Evolutionary conservation across 2,329 filamentous ascomycete genomes (phyloP), one percentile per base, ranked within the genome.

Genomic region (Diaporthe citri): DNA sequence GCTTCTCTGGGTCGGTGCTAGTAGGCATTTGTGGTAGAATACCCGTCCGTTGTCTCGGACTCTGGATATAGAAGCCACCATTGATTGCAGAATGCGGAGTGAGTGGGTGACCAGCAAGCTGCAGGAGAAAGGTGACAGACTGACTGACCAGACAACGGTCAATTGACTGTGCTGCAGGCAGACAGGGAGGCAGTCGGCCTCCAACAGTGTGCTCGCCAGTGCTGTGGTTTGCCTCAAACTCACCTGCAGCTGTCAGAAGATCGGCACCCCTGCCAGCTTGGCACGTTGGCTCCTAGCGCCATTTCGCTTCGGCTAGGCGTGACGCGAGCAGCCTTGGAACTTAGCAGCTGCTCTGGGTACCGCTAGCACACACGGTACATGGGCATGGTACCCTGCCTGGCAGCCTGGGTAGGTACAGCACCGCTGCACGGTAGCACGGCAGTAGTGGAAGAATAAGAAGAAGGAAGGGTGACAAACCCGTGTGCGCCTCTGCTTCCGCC

Each of bases 191-290:
- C 59, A 17, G 39, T n/a, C 59, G 17, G 59, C 28, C 39, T 64
- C 59, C 41, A 43, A 64, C 59, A 64, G 41, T 28, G 8, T n/a
- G n/a, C 17, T n/a, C 10, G 56, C 20, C 43, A 36, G 31, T 39
- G 56, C 60, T 46, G 17, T 52, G 41, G 70, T 60, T 72, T 72
- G 70, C 31, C 43, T 51, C 62, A 48, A 43, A 62, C 70, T 72
- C 70, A 72, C 70, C 57, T 72, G 57, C 70, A 72, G 69, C 72
- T 52, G 72, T 70, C 72, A 74, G 72, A 70, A 74, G 72, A 74
- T 74, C 72, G 55, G 25, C 62, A 51, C 70, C 56, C 43, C 48
- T 60, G 43, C 70, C 34, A 72, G 56, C 55, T 51, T 59, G 55
- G 57, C 51, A 34, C 15, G 41, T 62, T 46, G 31, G 39, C 70